These are phyloP conservation scores for Hypocrella siamensis DNA, from an alignment of 2,329 filamentous ascomycete species.

Conservation along the genomic window DNA sequence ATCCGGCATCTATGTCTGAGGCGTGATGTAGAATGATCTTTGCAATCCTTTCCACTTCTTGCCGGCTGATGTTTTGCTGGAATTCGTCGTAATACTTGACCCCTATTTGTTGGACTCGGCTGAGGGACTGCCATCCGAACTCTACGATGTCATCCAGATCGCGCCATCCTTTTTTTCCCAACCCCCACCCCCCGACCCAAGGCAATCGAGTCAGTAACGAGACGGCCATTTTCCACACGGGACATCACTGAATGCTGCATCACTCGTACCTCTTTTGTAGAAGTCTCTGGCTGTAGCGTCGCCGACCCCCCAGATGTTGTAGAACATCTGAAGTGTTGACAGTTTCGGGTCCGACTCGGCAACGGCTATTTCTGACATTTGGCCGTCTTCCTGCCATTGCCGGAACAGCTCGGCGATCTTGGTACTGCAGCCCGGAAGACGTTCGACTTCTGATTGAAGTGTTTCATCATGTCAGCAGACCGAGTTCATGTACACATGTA, in stretches of 20 bases:
- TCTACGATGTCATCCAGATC: slow-evolving; percentile 79
- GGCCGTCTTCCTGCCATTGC: slow-evolving; percentile 51
- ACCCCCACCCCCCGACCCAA: too few species aligned
- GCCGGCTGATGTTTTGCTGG: slow-evolving; percentile 49
- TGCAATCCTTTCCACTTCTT: slow-evolving; percentile 58
- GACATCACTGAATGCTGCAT: not conserved
- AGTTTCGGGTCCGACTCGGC: slow-evolving; percentile 50
- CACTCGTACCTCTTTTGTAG: slow-evolving; percentile 41
- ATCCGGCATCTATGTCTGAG: slow-evolving; percentile 39
- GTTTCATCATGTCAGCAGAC: too few species aligned
- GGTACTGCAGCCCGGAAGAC: slow-evolving; percentile 63
- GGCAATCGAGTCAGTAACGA: not conserved
- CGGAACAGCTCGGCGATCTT: slow-evolving; percentile 68
- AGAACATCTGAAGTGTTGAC: slow-evolving; percentile 52
- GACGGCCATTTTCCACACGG: not conserved
- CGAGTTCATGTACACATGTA: too few species aligned
- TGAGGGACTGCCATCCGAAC: slow-evolving; percentile 59
- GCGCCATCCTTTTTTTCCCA: slow-evolving; percentile 41
- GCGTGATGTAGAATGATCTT: slow-evolving; percentile 50
- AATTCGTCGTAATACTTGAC: slow-evolving; percentile 91
- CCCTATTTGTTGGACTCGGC: slow-evolving; percentile 78
- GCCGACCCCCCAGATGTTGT: slow-evolving; percentile 85
- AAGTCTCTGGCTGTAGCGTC: slow-evolving; percentile 69
- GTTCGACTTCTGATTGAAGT: slow-evolving; percentile 25
- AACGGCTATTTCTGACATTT: slow-evolving; percentile 46